Evolutionary conservation across 345 rosid genomes (phyloP).

Genomic region (Boechera stricta): DNA sequence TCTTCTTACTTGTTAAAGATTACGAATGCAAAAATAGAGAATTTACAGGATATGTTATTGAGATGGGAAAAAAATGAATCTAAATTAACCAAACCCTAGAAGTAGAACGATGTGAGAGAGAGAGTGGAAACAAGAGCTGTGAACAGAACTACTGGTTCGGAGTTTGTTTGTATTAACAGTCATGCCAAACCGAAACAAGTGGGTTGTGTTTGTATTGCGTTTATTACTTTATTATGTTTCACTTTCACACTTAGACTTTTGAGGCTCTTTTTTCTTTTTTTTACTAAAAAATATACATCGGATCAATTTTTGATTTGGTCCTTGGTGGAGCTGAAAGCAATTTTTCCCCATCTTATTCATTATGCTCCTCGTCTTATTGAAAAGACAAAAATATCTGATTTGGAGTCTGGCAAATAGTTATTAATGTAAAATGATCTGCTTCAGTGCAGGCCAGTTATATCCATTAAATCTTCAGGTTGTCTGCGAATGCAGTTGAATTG

Average conservation of each 20-base stretch:
- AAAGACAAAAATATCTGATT: too few relatives aligned
- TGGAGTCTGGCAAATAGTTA: too few relatives aligned
- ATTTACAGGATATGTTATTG: neutral
- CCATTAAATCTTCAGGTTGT: too few relatives aligned
- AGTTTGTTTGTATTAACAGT: conserved; percentile 5
- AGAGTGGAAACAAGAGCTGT: conserved; percentile 21
- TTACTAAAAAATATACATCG: too few relatives aligned
- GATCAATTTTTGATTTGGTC: too few relatives aligned
- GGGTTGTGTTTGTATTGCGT: conserved; percentile 2
- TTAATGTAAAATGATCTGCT: too few relatives aligned
- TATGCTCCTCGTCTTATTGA: too few relatives aligned
- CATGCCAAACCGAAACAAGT: conserved; percentile 19
- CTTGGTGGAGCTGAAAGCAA: too few relatives aligned
- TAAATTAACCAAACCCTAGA: conserved; percentile 28
- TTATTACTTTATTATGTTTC: neutral
- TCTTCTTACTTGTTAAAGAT: neutral
- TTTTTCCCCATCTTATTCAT: too few relatives aligned
- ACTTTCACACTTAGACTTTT: conserved; percentile 10
- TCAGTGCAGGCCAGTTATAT: too few relatives aligned
- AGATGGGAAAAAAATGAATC: neutral
- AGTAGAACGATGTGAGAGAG: conserved; percentile 5
- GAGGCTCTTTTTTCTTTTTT: neutral
- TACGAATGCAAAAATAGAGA: neutral
- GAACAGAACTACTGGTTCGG: neutral
- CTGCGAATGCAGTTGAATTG: too few relatives aligned